Base-by-base conservation (phyloP, 352 stramenopile genomes). In the Phytophthora lateralis region DNA sequence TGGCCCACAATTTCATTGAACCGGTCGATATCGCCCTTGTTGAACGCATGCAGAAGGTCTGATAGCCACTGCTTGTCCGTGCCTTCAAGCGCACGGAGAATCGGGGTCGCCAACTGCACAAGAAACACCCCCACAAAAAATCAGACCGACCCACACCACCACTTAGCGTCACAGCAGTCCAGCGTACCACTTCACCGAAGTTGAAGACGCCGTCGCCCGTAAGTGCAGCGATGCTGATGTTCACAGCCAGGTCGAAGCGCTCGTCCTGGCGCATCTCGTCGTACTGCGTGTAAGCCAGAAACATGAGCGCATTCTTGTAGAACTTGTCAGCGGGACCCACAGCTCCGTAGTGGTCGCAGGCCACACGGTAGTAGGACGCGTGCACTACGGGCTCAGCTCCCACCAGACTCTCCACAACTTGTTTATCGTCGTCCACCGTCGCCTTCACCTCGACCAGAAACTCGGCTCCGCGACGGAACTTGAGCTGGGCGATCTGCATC, bases 141-240 rank as follows among this genome's bases (percentile, higher is more conserved):
- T 55, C 15, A 60, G 30, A 45, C n/a, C 38, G 17, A 20, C 29
- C 3, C 56, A 57, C 18, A 27, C 15, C 20, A 8, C 9, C 10
- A 41, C 35, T 6, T 18, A 18, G 14, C 14, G 14, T 4, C 10
- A 18, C 35, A 45, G 21, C n/a, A 54, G 26, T 10, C 39, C 3
- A 34, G 52, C 86, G 34, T 45, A 98, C 88, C 59, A 99, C 92
- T 93, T 99, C 96, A 42, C 97, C 97, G 70, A 99, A 98, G 81
- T 99, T 99, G 78, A 98, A 99, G 2, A 99, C 96, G 17, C 94
- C 93, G 42, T 99, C 93, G 38, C 95, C 97, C 17, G 96, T 98
- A 37, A 99, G 82, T 32, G 97, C 96, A 8, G 97, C 95, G 41
- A 99, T 85, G 75, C 85, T 95, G 51, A 99, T 86, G 80, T 99